Evolutionary conservation across 169 alveolate genomes (phyloP), one percentile per base, ranked within the genome.

Genomic region (Plasmodium fragile): DNA sequence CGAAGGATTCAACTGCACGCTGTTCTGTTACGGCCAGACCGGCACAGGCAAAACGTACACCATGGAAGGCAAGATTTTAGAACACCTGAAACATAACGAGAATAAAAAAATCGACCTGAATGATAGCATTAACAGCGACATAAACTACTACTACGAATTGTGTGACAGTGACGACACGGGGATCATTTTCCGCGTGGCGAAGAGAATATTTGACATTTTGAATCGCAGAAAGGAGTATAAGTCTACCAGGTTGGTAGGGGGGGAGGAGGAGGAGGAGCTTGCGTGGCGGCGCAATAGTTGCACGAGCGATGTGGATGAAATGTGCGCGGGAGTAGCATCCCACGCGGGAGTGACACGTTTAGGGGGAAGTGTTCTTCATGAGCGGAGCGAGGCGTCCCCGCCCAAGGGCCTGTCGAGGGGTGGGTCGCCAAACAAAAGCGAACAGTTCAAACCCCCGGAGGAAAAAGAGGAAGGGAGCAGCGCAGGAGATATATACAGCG

Each of bases 141-240:
- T 85, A 36, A 85, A 55, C 10, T 85, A 75, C 25, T 85, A 77
- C 30, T 85, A 85, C 22, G 93, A 85, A 25, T 18, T 85, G 10
- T 85, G 93, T 30, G 93, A 85, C n/a, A 85, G 79, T 75, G 93
- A 85, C 25, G 93, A 85, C 69, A 85, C 93, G 16, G 93, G 93
- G 0, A 73, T 85, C 13, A 85, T 85, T 22, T 85, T 85, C 69
- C 32, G 93, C 16, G 93, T 85, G 1, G 81, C 93, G 13, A 85
- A 85, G 79, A 45, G 93, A 22, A 85, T 85, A 1, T 85, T 85
- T 30, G 93, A 85, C 4, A 85, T 85, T 22, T 16, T 85, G 0
- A 85, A 53, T 73, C 36, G 36, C 4, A 41, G 93, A 11, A 85
- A 85, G 43, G 93, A 85, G 65, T 81, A 84, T 11, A 72, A 85